phyloP scores from a whole-genome alignment of 2,329 filamentous ascomycete species.

The Aureobasidium lini region DNA sequence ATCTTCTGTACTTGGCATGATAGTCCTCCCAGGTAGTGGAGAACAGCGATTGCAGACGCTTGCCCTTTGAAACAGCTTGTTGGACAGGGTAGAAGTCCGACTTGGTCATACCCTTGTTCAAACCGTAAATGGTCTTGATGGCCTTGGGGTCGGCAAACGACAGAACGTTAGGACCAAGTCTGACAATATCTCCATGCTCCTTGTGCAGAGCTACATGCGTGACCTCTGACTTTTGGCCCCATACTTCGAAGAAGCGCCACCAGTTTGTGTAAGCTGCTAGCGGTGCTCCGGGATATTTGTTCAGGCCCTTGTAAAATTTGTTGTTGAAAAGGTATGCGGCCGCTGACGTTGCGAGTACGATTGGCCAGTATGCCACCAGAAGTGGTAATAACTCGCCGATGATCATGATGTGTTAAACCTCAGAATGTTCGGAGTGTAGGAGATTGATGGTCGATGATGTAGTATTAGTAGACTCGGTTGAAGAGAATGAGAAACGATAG shows the following conservation, averaged over 20 bases:
- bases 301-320: conserved; percentile 50
- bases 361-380: conserved; percentile 34
- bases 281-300: conserved; percentile 65
- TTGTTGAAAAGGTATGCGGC: conserved; percentile 35
- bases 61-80: conserved; percentile 62
- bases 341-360: conserved; percentile 26
- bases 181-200: conserved; percentile 65
- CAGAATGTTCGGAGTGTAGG: neutral
- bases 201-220: conserved; percentile 62
- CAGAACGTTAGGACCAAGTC: conserved; percentile 65
- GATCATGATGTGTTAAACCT: conserved; percentile 23
- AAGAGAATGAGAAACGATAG: neutral
- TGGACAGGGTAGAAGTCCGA: conserved; percentile 78
- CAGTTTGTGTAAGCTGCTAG: conserved; percentile 62
- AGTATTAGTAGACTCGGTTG: neutral
- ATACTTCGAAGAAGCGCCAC: conserved; percentile 69
- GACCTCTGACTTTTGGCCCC: conserved; percentile 54
- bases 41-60: conserved; percentile 64
- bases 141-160: conserved; percentile 68
- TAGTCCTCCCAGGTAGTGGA: conserved; percentile 68
- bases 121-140: conserved; percentile 68
- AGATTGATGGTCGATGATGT: neutral
- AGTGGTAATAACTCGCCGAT: conserved; percentile 22
- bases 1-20: conserved; percentile 66
- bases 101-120: conserved; percentile 77